Conservation (phyloP, 1,284 basidiomycete species). For the Gomphus bonarii region DNA sequence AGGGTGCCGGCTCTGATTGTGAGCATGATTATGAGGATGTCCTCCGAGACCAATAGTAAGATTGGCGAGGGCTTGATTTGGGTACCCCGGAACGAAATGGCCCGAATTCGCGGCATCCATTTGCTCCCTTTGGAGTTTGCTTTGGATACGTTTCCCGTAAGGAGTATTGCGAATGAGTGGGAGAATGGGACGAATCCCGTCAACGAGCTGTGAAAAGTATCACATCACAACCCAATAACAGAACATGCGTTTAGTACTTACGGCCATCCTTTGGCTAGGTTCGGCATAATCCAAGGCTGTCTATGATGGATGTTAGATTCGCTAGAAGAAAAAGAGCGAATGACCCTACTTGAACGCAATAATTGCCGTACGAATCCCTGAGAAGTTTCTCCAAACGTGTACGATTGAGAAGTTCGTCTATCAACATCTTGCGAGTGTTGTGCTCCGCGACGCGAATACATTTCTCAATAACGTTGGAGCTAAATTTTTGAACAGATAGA, state of each 20-base stretch:
- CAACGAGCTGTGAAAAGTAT: slow-evolving; percentile 52
- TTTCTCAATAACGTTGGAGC: slow-evolving; percentile 93
- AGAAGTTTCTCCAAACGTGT: slow-evolving; percentile 92
- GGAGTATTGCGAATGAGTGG: slow-evolving; percentile 95
- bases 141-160: slow-evolving; percentile 96
- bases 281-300: slow-evolving; percentile 95
- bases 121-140: slow-evolving; percentile 90
- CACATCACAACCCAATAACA: background rate
- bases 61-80: slow-evolving; percentile 49
- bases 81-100: slow-evolving; percentile 41
- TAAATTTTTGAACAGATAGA: slow-evolving; percentile 97
- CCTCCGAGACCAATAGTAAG: slow-evolving; percentile 34
- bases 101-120: slow-evolving; percentile 37
- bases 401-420: slow-evolving; percentile 93
- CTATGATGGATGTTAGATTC: slow-evolving; percentile 29
- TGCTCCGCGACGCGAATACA: slow-evolving; percentile 98
- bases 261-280: slow-evolving; percentile 64
- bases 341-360: slow-evolving; percentile 73
- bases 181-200: slow-evolving; percentile 93
- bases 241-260: slow-evolving; percentile 26
- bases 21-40: slow-evolving; percentile 26
- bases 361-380: slow-evolving; percentile 91
- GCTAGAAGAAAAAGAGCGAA: slow-evolving; percentile 6
- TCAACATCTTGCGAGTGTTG: slow-evolving; percentile 86
- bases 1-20: slow-evolving; percentile 42